A percentile compares a stretch with the other conserved stretches of the same genome.
Conservation (phyloP, 352 stramenopile species). For the Phytophthora palmivora region DNA sequence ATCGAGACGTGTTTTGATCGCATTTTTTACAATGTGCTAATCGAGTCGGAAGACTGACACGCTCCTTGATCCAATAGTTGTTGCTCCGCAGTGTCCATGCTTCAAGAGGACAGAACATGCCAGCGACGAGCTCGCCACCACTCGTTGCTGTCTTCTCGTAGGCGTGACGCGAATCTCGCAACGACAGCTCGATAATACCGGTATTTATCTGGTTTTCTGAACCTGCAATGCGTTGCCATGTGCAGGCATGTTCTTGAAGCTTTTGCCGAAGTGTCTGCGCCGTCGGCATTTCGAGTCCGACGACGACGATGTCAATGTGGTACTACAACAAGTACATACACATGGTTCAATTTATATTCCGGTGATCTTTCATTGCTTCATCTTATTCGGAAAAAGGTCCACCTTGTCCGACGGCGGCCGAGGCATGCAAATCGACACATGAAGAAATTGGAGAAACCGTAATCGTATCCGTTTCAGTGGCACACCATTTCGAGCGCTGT, state of each 20-base stretch:
- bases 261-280: constrained; percentile 14
- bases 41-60: constrained; percentile 19
- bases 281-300: constrained; percentile 15
- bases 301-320: constrained; percentile 15
- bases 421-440: constrained; percentile 11
- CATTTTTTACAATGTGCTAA: not conserved
- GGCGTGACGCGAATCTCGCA: not conserved
- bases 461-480: not conserved
- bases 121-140: constrained; percentile 12
- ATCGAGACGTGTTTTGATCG: not conserved
- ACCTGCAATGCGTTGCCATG: not conserved
- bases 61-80: constrained; percentile 4
- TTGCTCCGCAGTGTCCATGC: constrained; percentile 11
- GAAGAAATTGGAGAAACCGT: constrained; percentile 11
- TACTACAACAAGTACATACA: too few species aligned
- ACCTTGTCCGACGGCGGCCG: constrained; percentile 44
- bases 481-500: not conserved
- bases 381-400: constrained; percentile 29
- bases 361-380: constrained; percentile 29
- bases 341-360: constrained; percentile 17
- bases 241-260: constrained; percentile 1
- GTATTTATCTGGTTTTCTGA: constrained; percentile 3
- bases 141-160: constrained; percentile 5
- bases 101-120: constrained; percentile 13
- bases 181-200: too few species aligned